phyloP scores from a whole-genome alignment of 1,284 basidiomycete species.

The Cryptococcus sp. region DNA sequence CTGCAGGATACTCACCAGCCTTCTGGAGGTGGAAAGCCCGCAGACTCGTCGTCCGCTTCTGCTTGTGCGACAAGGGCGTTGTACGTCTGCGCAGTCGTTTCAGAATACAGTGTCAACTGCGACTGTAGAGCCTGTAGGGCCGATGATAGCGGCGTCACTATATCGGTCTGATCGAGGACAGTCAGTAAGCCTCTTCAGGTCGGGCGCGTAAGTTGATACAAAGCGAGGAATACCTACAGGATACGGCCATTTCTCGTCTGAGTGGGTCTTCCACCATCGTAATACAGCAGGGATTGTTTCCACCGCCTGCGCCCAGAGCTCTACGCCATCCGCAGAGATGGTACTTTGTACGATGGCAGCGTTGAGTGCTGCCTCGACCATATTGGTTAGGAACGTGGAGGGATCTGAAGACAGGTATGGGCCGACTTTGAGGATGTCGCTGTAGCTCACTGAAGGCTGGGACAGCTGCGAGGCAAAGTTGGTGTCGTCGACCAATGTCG shows the following conservation, averaged over 20 bases:
- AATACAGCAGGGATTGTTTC: constrained; percentile 38
- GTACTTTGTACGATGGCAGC: background rate
- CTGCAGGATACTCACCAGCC: constrained; percentile 34
- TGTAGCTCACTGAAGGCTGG: background rate
- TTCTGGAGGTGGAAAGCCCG: constrained; percentile 33
- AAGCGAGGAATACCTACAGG: constrained; percentile 28
- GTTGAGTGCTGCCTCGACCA: constrained; percentile 13
- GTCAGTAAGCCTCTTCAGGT: background rate
- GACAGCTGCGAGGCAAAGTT: background rate
- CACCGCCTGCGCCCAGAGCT: constrained; percentile 29
- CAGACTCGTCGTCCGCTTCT: constrained; percentile 39
- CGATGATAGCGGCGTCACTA: constrained; percentile 2
- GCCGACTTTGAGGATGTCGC: constrained; percentile 13
- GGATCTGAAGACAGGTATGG: constrained; percentile 12
- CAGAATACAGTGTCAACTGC: constrained; percentile 21
- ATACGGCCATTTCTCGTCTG: constrained; percentile 31
- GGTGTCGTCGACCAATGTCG: background rate
- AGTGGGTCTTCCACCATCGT: constrained; percentile 41
- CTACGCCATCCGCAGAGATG: constrained; percentile 8
- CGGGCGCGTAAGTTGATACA: background rate
- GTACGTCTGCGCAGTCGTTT: constrained; percentile 17
- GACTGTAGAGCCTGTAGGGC: constrained; percentile 1
- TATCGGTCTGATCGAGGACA: background rate
- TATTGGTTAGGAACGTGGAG: constrained; percentile 12
- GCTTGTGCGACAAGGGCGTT: constrained; percentile 10